Conservation (phyloP, 352 stramenopile species). For the Pythium myriotylum region DNA sequence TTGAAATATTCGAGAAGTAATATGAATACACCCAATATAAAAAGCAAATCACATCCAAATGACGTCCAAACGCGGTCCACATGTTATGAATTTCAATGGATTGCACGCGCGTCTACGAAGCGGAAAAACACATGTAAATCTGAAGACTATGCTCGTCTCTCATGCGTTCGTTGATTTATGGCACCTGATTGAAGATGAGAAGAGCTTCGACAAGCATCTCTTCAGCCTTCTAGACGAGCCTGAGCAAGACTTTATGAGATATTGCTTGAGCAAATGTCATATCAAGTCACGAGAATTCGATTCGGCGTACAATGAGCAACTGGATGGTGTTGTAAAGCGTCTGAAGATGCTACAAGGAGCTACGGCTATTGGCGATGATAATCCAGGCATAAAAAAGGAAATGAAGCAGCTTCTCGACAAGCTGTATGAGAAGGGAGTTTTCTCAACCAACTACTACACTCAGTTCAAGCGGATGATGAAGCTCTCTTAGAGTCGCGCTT, state of each 20-base stretch:
- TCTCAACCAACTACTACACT: slow-evolving; percentile 8
- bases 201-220: slow-evolving; percentile 17
- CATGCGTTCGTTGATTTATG: slow-evolving; percentile 28
- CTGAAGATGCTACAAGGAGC: slow-evolving; percentile 20
- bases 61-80: slow-evolving; percentile 8
- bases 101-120: slow-evolving; percentile 13
- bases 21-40: slow-evolving; percentile 10
- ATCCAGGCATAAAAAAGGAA: slow-evolving; percentile 8
- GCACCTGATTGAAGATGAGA: slow-evolving; percentile 19
- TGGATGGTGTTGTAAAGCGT: slow-evolving; percentile 17
- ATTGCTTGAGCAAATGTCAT: slow-evolving; percentile 18
- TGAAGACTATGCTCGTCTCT: slow-evolving; percentile 24
- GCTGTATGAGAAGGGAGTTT: slow-evolving; percentile 20
- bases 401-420: slow-evolving; percentile 17
- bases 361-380: slow-evolving; percentile 17
- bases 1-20: slow-evolving; percentile 29
- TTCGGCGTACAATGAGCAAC: slow-evolving; percentile 16
- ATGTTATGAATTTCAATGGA: slow-evolving; percentile 21
- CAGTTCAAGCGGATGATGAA: slow-evolving; percentile 16
- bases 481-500: slow-evolving; percentile 16
- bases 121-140: not conserved
- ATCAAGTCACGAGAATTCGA: slow-evolving; percentile 22
- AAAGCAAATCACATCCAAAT: slow-evolving; percentile 6
- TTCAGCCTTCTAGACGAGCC: slow-evolving; percentile 19
- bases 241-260: slow-evolving; percentile 26